Evolutionary conservation across 2,329 filamentous ascomycete genomes (phyloP).

Genomic region (Trichophyton equinum): DNA sequence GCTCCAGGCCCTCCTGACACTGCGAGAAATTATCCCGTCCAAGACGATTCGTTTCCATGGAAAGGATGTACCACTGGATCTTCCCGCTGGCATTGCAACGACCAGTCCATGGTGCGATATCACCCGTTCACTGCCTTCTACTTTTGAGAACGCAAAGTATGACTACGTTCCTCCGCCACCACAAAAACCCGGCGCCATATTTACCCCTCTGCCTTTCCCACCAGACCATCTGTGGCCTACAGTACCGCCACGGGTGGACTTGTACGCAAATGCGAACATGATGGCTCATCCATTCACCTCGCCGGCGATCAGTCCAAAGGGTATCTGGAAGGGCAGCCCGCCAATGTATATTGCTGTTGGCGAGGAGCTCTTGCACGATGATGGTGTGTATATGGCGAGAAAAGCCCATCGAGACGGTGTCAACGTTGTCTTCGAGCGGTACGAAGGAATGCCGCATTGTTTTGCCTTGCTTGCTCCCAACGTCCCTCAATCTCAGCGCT

Average conservation of each 20-base stretch:
- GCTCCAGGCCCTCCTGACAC: constrained; percentile 32
- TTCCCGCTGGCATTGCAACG: constrained; percentile 30
- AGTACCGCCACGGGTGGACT: constrained; percentile 31
- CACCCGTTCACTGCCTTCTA: constrained; percentile 31
- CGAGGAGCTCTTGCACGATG: constrained; percentile 33
- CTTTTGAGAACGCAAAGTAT: constrained; percentile 25
- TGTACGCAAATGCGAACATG: constrained; percentile 29
- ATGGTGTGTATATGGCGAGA: constrained; percentile 29
- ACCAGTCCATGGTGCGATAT: constrained; percentile 35
- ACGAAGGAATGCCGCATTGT: constrained; percentile 37
- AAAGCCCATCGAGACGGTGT: constrained; percentile 28
- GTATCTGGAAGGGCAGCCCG: constrained; percentile 31
- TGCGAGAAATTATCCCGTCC: constrained; percentile 21
- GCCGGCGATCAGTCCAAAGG: constrained; percentile 24
- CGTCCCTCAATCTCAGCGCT: constrained; percentile 37
- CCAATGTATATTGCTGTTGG: constrained; percentile 32
- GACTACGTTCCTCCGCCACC: constrained; percentile 29
- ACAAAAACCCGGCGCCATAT: constrained; percentile 17
- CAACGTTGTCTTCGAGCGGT: constrained; percentile 27
- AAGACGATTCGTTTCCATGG: constrained; percentile 30
- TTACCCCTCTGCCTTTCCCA: constrained; percentile 19
- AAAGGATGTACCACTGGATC: constrained; percentile 26
- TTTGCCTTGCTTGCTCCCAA: constrained; percentile 46
- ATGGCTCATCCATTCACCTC: constrained; percentile 32
- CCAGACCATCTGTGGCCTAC: constrained; percentile 31